These are phyloP conservation scores for Fraxinus baroniana DNA, from an alignment of 305 asterid genomes.

Conservation along the genomic window DNA sequence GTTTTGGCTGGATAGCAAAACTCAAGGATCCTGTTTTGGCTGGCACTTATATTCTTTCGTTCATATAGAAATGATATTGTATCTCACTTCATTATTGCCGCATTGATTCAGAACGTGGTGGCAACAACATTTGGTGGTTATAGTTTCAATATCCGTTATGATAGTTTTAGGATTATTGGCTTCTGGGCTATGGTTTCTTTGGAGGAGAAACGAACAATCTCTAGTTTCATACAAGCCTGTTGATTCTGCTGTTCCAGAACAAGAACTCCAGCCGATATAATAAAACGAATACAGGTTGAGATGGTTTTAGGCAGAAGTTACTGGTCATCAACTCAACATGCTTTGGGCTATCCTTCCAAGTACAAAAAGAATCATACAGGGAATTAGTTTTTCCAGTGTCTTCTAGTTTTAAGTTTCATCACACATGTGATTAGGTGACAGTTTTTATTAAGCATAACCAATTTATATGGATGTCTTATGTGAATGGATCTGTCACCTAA, in stretches of 20 bases:
- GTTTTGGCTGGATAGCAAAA: background rate
- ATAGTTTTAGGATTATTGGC: slow-evolving; percentile 47
- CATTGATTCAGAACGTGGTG: slow-evolving; percentile 46
- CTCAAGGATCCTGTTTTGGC: background rate
- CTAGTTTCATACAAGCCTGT: slow-evolving; percentile 65
- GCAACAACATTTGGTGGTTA: slow-evolving; percentile 45
- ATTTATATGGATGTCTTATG: slow-evolving; percentile 11
- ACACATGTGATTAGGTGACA: slow-evolving; percentile 18
- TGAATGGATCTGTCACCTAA: slow-evolving; percentile 26
- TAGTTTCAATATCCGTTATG: slow-evolving; percentile 34
- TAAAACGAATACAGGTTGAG: background rate
- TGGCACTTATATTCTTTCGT: background rate
- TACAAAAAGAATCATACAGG: background rate
- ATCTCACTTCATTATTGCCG: background rate
- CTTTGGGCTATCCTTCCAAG: background rate
- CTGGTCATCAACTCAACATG: background rate
- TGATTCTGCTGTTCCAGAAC: slow-evolving; percentile 64
- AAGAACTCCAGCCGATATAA: slow-evolving; percentile 85
- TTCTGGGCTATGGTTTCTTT: slow-evolving; percentile 58
- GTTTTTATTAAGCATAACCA: slow-evolving; percentile 10
- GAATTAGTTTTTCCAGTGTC: background rate
- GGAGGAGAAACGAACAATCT: slow-evolving; percentile 43
- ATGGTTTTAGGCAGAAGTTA: background rate
- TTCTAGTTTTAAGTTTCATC: slow-evolving; percentile 5
- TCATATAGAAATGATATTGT: background rate